Evolutionary conservation across 495 filamentous ascomycete species (phyloP).

Genomic region (Xylaria bambusicola): DNA sequence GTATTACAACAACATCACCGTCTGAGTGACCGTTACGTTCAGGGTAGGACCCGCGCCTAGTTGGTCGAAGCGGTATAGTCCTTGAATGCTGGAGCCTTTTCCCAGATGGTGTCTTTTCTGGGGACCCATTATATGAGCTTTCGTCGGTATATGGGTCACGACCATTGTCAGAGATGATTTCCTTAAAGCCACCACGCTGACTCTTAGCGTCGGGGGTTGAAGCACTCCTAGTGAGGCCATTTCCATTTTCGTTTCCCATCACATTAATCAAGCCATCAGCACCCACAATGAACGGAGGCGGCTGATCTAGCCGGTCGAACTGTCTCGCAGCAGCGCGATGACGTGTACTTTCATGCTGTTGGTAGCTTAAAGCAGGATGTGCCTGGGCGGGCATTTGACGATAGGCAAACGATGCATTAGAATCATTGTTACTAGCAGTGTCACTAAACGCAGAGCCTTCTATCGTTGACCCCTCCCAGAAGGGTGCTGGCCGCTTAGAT

Average conservation of each 20-base stretch:
- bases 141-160: slow-evolving; percentile 30
- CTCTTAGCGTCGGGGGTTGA: slow-evolving; percentile 36
- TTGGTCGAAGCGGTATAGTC: slow-evolving; percentile 22
- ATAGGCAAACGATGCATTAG: slow-evolving; percentile 28
- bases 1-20: slow-evolving; percentile 20
- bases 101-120: slow-evolving; percentile 33
- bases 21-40: slow-evolving; percentile 25
- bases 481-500: slow-evolving; percentile 26
- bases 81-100: slow-evolving; percentile 33
- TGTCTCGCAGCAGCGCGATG: slow-evolving; percentile 24
- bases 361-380: slow-evolving; percentile 10
- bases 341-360: slow-evolving; percentile 29
- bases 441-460: slow-evolving; percentile 38
- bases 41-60: slow-evolving; percentile 30
- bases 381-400: slow-evolving; percentile 24
- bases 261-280: slow-evolving; percentile 32
- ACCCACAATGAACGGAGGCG: slow-evolving; percentile 32
- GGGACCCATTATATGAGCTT: slow-evolving; percentile 30
- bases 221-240: slow-evolving; percentile 33
- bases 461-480: slow-evolving; percentile 36
- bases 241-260: slow-evolving; percentile 18
- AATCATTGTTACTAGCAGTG: slow-evolving; percentile 32
- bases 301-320: slow-evolving; percentile 18
- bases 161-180: slow-evolving; percentile 25
- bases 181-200: slow-evolving; percentile 25